Evolutionary conservation across 176 grass and related monocot genomes (phyloP).

Genomic region (Elaeis guineensis): DNA sequence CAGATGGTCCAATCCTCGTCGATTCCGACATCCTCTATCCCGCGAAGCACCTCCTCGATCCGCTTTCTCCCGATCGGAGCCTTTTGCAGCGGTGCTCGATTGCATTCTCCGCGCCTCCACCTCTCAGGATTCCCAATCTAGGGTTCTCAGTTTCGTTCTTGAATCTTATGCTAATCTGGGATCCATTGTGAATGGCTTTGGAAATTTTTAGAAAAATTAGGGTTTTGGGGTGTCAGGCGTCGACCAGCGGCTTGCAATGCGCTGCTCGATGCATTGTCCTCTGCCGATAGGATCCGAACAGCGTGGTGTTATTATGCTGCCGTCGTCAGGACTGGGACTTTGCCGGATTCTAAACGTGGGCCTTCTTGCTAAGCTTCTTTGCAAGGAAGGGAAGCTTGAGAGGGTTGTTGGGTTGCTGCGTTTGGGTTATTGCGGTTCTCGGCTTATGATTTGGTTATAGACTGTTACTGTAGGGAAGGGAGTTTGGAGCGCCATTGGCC

Average conservation of each 20-base stretch:
- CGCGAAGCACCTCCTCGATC: conserved; percentile 6
- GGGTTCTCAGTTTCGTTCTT: conserved; percentile 13
- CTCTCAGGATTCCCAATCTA: conserved; percentile 9
- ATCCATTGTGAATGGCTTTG: conserved; percentile 4
- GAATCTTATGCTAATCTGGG: conserved; percentile 1
- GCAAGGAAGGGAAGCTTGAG: conserved; percentile 16
- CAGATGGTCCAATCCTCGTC: conserved; percentile 6
- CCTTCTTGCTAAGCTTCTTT: conserved; percentile 12
- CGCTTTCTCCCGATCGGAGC: not conserved
- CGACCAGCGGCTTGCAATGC: conserved; percentile 13
- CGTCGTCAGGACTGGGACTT: not conserved
- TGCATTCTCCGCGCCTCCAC: not conserved
- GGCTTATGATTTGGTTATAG: conserved; percentile 16
- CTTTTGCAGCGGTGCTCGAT: not conserved
- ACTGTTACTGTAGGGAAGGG: conserved; percentile 11
- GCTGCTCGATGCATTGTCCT: conserved; percentile 16
- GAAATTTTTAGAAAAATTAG: conserved; percentile 13
- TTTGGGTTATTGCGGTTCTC: not conserved
- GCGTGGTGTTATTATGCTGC: conserved; percentile 16
- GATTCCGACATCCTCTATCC: conserved; percentile 4
- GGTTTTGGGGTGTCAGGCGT: conserved; percentile 9
- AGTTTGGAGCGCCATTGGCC: conserved; percentile 11
- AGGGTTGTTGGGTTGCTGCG: conserved; percentile 2
- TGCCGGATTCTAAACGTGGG: conserved; percentile 19
- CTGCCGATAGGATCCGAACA: not conserved